Conservation (phyloP, 2,329 filamentous ascomycete species). For the Didymella sp. region DNA sequence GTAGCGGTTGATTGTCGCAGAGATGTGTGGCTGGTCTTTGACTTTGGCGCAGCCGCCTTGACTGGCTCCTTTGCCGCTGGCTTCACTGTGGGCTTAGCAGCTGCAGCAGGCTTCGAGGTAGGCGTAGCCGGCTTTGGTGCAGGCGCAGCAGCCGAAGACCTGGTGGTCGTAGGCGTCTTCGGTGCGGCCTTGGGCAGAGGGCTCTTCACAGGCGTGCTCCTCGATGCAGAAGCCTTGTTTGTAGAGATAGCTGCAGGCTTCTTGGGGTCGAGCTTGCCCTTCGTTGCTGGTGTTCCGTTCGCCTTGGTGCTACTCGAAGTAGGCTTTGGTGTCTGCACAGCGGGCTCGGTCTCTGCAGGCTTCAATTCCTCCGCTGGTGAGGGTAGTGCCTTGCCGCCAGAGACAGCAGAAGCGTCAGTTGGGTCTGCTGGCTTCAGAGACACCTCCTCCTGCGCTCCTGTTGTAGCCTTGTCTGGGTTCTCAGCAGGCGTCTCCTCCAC, state of each 20-base stretch:
- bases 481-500: slow-evolving; percentile 35
- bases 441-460: slow-evolving; percentile 52
- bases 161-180: slow-evolving; percentile 41
- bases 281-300: slow-evolving; percentile 31
- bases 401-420: slow-evolving; percentile 45
- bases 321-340: slow-evolving; percentile 24
- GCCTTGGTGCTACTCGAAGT: slow-evolving; percentile 22
- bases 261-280: slow-evolving; percentile 37
- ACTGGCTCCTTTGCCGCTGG: slow-evolving; percentile 32
- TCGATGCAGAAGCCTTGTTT: slow-evolving; percentile 34
- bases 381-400: slow-evolving; percentile 49
- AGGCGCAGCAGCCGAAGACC: slow-evolving; percentile 25
- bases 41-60: slow-evolving; percentile 29
- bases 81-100: slow-evolving; percentile 24
- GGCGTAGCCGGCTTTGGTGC: slow-evolving; percentile 20
- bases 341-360: slow-evolving; percentile 11
- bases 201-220: slow-evolving; percentile 39
- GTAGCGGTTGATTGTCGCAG: slow-evolving; percentile 35
- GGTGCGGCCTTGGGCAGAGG: slow-evolving; percentile 40
- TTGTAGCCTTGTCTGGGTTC: slow-evolving; percentile 55
- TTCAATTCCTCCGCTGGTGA: slow-evolving; percentile 38
- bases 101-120: slow-evolving; percentile 26
- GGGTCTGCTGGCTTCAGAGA: slow-evolving; percentile 52
- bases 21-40: slow-evolving; percentile 40
- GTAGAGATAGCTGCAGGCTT: slow-evolving; percentile 46